Evolutionary conservation across 768 basidiomycete species (phyloP).

Genomic region (Paxillus involutus): DNA sequence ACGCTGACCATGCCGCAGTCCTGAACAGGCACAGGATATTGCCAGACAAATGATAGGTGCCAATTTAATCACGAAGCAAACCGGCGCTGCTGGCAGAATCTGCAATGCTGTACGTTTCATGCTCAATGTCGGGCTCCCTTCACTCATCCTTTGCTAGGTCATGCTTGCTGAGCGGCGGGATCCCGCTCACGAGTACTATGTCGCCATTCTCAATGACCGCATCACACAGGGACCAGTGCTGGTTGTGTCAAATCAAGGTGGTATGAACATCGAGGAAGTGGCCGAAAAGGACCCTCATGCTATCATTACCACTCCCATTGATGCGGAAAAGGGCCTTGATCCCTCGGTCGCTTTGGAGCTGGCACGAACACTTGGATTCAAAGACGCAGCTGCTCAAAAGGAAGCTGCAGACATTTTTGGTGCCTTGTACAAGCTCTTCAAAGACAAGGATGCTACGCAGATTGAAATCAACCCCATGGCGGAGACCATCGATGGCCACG

Average conservation of each 20-base stretch:
- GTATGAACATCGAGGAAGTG: constrained; percentile 99
- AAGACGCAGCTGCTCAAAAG: constrained; percentile 62
- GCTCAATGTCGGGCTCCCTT: background rate
- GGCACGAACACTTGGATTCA: constrained; percentile 91
- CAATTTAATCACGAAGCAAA: constrained; percentile 98
- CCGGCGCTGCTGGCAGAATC: constrained; percentile 85
- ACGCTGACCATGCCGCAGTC: constrained; percentile 43
- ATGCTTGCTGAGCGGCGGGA: constrained; percentile 97
- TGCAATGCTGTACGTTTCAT: constrained; percentile 83
- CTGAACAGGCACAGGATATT: constrained; percentile 83
- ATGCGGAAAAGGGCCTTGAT: constrained; percentile 79
- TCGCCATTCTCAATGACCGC: constrained; percentile 95
- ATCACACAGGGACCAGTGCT: constrained; percentile 85
- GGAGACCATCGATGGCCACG: constrained; percentile 85
- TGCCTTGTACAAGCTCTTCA: constrained; percentile 95
- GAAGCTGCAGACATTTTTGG: constrained; percentile 94
- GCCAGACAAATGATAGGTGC: constrained; percentile 93
- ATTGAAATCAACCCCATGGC: constrained; percentile 99
- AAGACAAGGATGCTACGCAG: constrained; percentile 98
- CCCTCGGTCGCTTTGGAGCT: constrained; percentile 69
- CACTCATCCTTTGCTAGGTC: constrained; percentile 53
- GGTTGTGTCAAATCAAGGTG: constrained; percentile 90
- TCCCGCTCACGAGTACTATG: constrained; percentile 96
- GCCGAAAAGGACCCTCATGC: constrained; percentile 92
- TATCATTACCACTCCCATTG: constrained; percentile 93